A percentile compares a stretch with the other conserved stretches of the same genome.
Evolutionary conservation across 106 monocot species (phyloP).

Genomic region (Dioscorea zingiberensis): DNA sequence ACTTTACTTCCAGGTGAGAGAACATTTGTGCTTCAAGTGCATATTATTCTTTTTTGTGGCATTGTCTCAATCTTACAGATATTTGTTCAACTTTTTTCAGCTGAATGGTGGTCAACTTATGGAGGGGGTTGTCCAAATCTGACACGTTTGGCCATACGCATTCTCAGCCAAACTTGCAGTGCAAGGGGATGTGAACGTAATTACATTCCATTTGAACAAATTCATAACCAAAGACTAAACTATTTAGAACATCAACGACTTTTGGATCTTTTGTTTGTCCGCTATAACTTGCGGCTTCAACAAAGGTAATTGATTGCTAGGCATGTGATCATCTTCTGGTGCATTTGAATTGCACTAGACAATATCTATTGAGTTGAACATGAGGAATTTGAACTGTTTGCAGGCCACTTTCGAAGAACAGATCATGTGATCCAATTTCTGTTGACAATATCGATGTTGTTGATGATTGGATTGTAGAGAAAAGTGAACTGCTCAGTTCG

Average conservation of each 20-base stretch:
- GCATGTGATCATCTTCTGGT: neutral
- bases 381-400: neutral
- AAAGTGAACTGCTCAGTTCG: slow-evolving; percentile 27
- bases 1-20: slow-evolving; percentile 85
- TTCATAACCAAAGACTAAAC: slow-evolving; percentile 67
- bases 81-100: slow-evolving; percentile 18
- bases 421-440: slow-evolving; percentile 63
- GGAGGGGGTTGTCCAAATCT: slow-evolving; percentile 86
- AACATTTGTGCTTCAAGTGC: neutral
- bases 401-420: slow-evolving; percentile 50
- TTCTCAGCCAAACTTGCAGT: slow-evolving; percentile 94
- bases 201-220: slow-evolving; percentile 70
- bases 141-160: slow-evolving; percentile 66
- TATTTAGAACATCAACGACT: slow-evolving; percentile 74
- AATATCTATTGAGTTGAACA: too few relatives aligned
- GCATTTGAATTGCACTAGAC: neutral
- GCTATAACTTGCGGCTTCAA: slow-evolving; percentile 80
- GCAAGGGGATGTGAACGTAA: slow-evolving; percentile 53
- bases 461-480: slow-evolving; percentile 81
- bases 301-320: slow-evolving; percentile 45
- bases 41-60: neutral
- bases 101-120: slow-evolving; percentile 99
- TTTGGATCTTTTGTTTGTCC: slow-evolving; percentile 67
- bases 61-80: neutral
- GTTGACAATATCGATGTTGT: slow-evolving; percentile 42